These are phyloP conservation scores for Lactarius psammicola DNA, from an alignment of 768 basidiomycete species.

Conservation along the genomic window DNA sequence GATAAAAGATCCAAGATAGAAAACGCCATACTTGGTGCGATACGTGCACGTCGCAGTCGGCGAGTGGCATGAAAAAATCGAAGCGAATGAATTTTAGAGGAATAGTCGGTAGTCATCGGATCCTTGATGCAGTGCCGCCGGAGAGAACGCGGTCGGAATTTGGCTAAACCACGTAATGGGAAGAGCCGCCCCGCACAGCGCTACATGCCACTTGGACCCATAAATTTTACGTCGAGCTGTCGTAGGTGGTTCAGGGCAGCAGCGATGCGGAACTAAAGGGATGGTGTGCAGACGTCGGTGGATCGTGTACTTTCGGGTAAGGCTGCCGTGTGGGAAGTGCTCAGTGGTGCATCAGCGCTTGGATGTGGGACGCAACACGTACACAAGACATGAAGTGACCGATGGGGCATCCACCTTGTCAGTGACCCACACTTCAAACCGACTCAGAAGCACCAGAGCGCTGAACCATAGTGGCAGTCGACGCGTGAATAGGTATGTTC, in stretches of 20 bases:
- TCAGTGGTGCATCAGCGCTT: neutral
- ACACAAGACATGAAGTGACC: neutral
- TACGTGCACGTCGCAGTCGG: neutral
- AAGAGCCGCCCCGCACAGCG: neutral
- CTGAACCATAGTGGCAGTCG: no score
- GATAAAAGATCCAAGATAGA: neutral
- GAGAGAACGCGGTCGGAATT: neutral
- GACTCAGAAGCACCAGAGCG: neutral
- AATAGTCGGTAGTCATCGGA: neutral
- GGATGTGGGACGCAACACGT: neutral
- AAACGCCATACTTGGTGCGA: neutral
- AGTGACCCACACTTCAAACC: neutral
- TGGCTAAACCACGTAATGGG: neutral
- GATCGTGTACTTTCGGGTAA: neutral
- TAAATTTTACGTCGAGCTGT: slow-evolving; percentile 2
- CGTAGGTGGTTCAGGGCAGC: neutral
- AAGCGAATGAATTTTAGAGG: neutral
- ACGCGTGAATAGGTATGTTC: neutral
- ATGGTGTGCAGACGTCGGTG: neutral
- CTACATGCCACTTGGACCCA: neutral
- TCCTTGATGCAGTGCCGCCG: neutral
- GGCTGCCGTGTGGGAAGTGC: neutral
- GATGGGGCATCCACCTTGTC: neutral
- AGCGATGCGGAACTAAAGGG: neutral
- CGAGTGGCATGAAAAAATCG: neutral